Conservation (phyloP, 1,284 basidiomycete species). For the Butyriboletus appendiculatus region DNA sequence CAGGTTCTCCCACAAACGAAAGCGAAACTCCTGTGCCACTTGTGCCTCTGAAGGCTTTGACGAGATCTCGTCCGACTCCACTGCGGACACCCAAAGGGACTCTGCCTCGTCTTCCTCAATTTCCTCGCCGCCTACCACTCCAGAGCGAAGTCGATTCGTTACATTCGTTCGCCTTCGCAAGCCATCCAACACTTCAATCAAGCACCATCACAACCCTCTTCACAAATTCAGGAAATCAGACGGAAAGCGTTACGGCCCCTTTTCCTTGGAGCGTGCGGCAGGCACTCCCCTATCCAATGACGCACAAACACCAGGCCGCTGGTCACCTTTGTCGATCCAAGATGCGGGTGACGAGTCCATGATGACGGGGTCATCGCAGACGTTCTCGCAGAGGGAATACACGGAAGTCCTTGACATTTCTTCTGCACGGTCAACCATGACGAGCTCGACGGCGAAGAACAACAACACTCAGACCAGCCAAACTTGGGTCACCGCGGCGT, state of each 20-base stretch:
- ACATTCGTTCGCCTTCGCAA: constrained; percentile 19
- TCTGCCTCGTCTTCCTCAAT: constrained; percentile 16
- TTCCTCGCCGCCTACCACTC: constrained; percentile 5
- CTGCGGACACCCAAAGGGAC: constrained; percentile 10
- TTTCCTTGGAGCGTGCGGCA: constrained; percentile 13
- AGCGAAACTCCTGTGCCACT: constrained; percentile 18
- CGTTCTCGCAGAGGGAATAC: neutral
- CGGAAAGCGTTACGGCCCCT: constrained; percentile 13
- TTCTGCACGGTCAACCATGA: constrained; percentile 5
- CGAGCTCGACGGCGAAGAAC: neutral
- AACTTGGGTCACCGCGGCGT: constrained; percentile 2
- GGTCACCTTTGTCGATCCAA: neutral
- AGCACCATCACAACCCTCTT: neutral
- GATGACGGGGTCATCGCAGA: neutral
- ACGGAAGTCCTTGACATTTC: constrained; percentile 28
- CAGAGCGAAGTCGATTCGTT: constrained; percentile 9
- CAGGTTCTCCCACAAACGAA: constrained; percentile 31
- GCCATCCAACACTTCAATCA: constrained; percentile 9
- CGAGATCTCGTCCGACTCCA: constrained; percentile 12
- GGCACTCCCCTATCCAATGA: neutral
- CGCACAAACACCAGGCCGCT: neutral
- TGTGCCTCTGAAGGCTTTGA: constrained; percentile 15
- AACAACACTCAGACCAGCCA: neutral
- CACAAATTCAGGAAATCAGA: constrained; percentile 12
- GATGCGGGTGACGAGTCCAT: neutral